Evolutionary conservation across 441 rosid species (phyloP).

Genomic region (Biscutella laevigata): DNA sequence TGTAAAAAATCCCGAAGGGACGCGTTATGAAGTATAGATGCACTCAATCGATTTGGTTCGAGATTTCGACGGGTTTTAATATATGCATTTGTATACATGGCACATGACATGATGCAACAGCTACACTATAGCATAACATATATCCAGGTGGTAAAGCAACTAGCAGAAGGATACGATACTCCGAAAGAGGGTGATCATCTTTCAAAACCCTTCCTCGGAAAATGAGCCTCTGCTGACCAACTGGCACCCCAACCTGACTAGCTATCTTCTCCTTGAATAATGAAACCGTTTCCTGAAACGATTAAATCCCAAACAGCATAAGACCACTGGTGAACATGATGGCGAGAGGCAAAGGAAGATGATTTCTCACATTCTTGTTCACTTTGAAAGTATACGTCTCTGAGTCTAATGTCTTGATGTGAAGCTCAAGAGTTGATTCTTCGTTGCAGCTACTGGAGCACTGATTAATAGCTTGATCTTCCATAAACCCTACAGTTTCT

Average conservation of each 20-base stretch:
- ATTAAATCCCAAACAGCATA: neutral
- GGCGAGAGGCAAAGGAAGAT: neutral
- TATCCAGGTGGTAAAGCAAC: neutral
- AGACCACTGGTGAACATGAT: neutral
- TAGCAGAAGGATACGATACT: slow-evolving; percentile 70
- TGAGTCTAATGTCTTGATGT: slow-evolving; percentile 83
- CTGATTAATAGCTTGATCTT: slow-evolving; percentile 40
- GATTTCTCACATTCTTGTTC: slow-evolving; percentile 59
- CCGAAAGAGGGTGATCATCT: slow-evolving; percentile 85
- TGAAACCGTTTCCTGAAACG: slow-evolving; percentile 60
- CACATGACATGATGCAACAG: neutral
- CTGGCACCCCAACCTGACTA: slow-evolving; percentile 56
- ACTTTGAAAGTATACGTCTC: slow-evolving; percentile 52
- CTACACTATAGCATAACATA: neutral
- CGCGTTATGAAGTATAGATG: neutral
- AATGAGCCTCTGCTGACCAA: slow-evolving; percentile 84
- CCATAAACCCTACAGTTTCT: slow-evolving; percentile 44
- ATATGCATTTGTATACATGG: neutral
- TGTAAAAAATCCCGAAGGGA: neutral
- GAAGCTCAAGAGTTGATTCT: slow-evolving; percentile 55
- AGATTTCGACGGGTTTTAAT: neutral
- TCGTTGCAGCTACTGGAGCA: slow-evolving; percentile 48
- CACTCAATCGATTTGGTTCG: neutral
- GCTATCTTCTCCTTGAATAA: slow-evolving; percentile 88
- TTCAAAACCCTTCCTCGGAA: slow-evolving; percentile 88